Evolutionary conservation across 2,329 filamentous ascomycete species (phyloP).

Genomic region (Anthostomella pinea): DNA sequence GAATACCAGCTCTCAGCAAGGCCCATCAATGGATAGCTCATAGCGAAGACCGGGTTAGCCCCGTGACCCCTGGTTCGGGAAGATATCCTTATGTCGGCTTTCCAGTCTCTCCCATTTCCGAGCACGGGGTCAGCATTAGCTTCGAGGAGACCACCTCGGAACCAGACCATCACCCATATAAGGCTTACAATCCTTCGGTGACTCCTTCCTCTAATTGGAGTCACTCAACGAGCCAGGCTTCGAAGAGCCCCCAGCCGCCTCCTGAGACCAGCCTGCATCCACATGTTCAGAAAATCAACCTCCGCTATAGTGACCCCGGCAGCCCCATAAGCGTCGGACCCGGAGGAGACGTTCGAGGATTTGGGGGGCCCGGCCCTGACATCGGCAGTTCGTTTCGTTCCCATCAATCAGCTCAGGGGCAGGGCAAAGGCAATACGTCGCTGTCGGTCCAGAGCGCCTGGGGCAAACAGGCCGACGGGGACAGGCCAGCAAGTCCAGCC

Average conservation of each 20-base stretch:
- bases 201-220: constrained; percentile 8
- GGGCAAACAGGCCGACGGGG: not conserved
- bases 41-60: constrained; percentile 21
- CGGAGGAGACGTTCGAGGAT: constrained; percentile 10
- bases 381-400: constrained; percentile 3
- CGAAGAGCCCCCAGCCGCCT: constrained; percentile 3
- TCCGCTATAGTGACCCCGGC: constrained; percentile 26
- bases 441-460: not conserved
- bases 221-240: constrained; percentile 11
- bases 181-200: not conserved
- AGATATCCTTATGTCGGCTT: constrained; percentile 16
- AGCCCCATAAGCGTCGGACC: constrained; percentile 16
- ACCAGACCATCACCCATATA: too few species aligned
- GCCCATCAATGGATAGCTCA: constrained; percentile 14
- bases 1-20: constrained; percentile 15
- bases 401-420: constrained; percentile 4
- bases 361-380: constrained; percentile 18
- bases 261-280: constrained; percentile 1
- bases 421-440: not conserved
- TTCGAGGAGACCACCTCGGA: constrained; percentile 2
- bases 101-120: constrained; percentile 28
- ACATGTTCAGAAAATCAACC: constrained; percentile 14
- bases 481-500: not conserved
- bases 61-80: constrained; percentile 15
- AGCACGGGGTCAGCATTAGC: constrained; percentile 7